Evolutionary conservation across 306 rosid genomes (phyloP), one percentile per base, ranked within the genome.

Genomic region (Vigna hirtella): DNA sequence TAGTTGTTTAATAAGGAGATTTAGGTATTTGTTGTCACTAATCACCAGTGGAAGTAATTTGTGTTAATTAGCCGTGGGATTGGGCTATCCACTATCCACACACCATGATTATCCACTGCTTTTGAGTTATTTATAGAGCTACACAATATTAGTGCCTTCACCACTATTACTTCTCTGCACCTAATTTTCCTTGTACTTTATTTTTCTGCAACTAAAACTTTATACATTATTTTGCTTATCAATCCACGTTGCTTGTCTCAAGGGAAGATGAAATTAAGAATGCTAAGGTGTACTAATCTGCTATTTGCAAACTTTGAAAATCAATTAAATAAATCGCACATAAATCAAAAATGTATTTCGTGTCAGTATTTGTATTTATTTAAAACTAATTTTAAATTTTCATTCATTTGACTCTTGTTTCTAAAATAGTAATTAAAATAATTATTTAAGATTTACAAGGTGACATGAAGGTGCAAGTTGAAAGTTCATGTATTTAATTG

Each of bases 11-110:
- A 0, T 0, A 15, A 20, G 17, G 20, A 64, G 48, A 77, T 64
- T 65, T 77, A 77, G 82, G 79, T 82, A 26, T 77, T 17, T 38
- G 42, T 24, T 10, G n/a, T 56, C 36, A 64, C 66, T 26, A 5
- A 11, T 56, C 1, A 56, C n/a, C 64, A 63, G 15, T 12, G 32
- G 66, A 56, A 45, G 24, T 45, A 10, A 61, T 66, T 57, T 68
- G 0, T 51, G 66, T 57, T n/a, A 6, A 63, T 64, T 16, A 51
- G 18, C 20, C 43, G 9, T 76, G 69, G 69, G 53, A 70, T 75
- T 50, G 53, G 32, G 63, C 36, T 65, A 48, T 61, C 77, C 77
- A 70, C 77, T 49, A 63, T 62, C 72, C 32, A 40, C 53, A 62
- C 53, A 42, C 15, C 57, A 57, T 68, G 76, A 66, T 57, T 42